Percentiles rank a stretch among this genome's conserved stretches.
Conservation (phyloP, 2,329 filamentous ascomycete genomes). For the Fusarium scirpi region DNA sequence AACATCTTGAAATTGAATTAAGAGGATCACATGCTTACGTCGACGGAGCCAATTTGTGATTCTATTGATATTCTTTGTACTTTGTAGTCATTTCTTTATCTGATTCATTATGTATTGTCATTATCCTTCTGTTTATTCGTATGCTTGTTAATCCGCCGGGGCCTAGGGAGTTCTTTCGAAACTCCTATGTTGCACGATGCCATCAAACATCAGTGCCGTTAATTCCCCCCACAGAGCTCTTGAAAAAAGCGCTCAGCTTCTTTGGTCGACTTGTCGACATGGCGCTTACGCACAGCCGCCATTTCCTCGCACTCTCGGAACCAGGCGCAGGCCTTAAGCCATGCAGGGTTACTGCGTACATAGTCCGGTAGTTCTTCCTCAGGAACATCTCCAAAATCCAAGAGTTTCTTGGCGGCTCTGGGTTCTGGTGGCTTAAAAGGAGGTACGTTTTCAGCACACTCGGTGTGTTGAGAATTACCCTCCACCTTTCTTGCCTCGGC, state of each 20-base stretch:
- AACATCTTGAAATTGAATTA: background rate
- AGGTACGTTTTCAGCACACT: constrained; percentile 18
- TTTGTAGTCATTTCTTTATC: background rate
- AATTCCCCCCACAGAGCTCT: constrained; percentile 9
- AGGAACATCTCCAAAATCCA: constrained; percentile 55
- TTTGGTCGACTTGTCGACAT: constrained; percentile 32
- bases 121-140: background rate
- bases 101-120: background rate
- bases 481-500: constrained; percentile 37
- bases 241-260: constrained; percentile 43
- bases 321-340: constrained; percentile 57
- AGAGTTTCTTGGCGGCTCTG: constrained; percentile 42
- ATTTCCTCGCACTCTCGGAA: constrained; percentile 50
- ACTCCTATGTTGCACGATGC: background rate
- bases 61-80: background rate
- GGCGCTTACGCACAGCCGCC: constrained; percentile 16
- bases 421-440: constrained; percentile 48
- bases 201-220: background rate
- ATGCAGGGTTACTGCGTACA: constrained; percentile 58
- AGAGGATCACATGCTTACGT: background rate
- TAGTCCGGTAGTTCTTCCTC: constrained; percentile 58
- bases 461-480: constrained; percentile 22
- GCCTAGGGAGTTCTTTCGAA: background rate
- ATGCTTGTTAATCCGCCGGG: background rate
- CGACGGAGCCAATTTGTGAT: background rate